A percentile compares a stretch with the other conserved stretches of the same genome.
phyloP scores from a whole-genome alignment of 768 basidiomycete genomes.

The Mrakia frigida region DNA sequence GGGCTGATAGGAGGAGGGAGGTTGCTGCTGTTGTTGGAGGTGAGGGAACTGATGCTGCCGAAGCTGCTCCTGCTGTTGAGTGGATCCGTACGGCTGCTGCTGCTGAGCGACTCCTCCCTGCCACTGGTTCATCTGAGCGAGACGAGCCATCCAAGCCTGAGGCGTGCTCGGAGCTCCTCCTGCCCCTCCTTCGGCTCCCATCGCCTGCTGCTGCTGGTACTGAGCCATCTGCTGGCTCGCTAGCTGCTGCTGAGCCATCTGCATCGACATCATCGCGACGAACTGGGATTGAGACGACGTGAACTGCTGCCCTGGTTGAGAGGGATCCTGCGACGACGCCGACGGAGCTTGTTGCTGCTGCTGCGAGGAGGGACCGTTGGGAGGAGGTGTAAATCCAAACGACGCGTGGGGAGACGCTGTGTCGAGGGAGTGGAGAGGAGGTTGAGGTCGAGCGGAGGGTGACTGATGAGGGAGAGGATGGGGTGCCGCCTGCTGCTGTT shows the following conservation, averaged over 20 bases:
- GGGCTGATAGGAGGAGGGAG: not conserved
- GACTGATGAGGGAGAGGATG: not conserved
- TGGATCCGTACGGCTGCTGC: not conserved
- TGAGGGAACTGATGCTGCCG: not conserved
- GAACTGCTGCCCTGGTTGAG: not conserved
- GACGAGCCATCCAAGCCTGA: constrained; percentile 3
- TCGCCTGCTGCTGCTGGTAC: constrained; percentile 6
- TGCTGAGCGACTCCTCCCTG: constrained; percentile 6
- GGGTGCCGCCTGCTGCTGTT: not conserved
- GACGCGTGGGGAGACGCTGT: not conserved
- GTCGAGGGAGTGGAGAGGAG: constrained; percentile 1
- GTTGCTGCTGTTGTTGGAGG: not conserved
- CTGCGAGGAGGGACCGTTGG: not conserved
- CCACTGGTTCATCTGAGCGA: constrained; percentile 15
- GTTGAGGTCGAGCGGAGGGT: not conserved
- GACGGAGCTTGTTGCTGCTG: constrained; percentile 6
- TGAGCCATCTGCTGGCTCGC: constrained; percentile 11
- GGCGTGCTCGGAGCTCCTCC: not conserved
- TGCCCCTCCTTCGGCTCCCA: not conserved
- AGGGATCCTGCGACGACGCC: not conserved
- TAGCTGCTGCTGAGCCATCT: constrained; percentile 16
- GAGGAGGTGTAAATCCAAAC: not conserved
- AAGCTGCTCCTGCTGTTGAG: not conserved
- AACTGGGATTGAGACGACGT: not conserved
- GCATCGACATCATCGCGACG: constrained; percentile 15